Evolutionary conservation across 129 eudicot species (phyloP), one percentile per base, ranked within the genome.

Genomic region (Scalesia atractyloides): DNA sequence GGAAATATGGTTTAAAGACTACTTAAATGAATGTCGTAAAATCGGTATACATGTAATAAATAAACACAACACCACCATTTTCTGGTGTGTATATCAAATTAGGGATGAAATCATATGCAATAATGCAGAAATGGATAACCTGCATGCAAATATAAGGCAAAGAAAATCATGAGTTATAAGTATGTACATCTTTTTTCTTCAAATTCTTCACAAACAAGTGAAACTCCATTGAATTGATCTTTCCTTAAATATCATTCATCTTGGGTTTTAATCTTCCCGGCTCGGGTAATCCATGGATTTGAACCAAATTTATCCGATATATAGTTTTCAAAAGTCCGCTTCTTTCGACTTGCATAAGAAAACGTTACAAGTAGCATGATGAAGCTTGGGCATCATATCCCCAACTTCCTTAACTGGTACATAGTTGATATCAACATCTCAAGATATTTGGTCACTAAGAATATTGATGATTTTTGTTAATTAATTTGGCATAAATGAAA

Each of bases 1-100:
- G 73, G 82, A 71, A 78, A 72, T 71, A 0, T 54, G 73, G 68
- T 64, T 71, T 78, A 64, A 78, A 64, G 77, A 71, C 60, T 30
- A 6, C 73, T 53, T 78, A 78, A 78, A 78, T 78, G 82, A 64
- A 16, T 78, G 82, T 78, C 26, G 68, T 15, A 18, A 71, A 71
- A 71, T 71, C 19, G 68, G 73, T 49, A 46, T 64, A 72, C 82
- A 72, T 71, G 82, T 44, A 74, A 68, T 80, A 74, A 80, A 74
- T 62, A 74, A 75, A 50, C 76, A 30, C 84, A 80, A 74, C 80
- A 80, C 19, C 80, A 80, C 76, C 76, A 80, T 61, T 41, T 78
- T 72, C 64, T 74, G 76, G 57, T 70, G 64, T 41, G 43, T 59
- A 64, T 78, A 78, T 63, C 76, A 39, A 10, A 77, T 69, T 49